Percentiles rank a stretch among this genome's conserved stretches.
phyloP scores from a whole-genome alignment of 306 rosid species.

The Calophaca sinica region DNA sequence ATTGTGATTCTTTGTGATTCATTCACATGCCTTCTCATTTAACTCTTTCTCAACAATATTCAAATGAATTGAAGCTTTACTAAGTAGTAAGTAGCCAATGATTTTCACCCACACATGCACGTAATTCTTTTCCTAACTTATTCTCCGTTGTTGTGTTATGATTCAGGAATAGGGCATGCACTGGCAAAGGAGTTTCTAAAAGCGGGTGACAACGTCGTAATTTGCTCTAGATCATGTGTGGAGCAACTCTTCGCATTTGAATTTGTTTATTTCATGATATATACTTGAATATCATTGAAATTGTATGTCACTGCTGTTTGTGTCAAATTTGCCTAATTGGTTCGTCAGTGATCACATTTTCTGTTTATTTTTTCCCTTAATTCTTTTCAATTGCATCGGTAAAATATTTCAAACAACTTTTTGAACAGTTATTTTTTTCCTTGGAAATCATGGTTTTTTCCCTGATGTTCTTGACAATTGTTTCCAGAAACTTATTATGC shows the following conservation, averaged over 20 bases:
- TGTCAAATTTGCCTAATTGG: background rate
- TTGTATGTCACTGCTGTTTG: background rate
- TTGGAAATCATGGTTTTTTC: background rate
- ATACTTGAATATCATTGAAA: slow-evolving; percentile 16
- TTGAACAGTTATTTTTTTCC: background rate
- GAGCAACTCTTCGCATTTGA: slow-evolving; percentile 26
- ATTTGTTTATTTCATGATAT: slow-evolving; percentile 35
- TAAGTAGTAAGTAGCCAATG: background rate
- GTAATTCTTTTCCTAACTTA: background rate
- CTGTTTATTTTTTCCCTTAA: background rate
- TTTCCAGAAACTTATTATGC: slow-evolving; percentile 20
- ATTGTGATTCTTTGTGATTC: background rate
- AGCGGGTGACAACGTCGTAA: slow-evolving; percentile 82
- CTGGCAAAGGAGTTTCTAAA: slow-evolving; percentile 83
- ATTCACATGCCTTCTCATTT: background rate
- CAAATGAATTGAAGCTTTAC: slow-evolving; percentile 2
- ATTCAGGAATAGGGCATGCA: slow-evolving; percentile 87
- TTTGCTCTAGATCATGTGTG: slow-evolving; percentile 84
- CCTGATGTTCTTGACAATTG: background rate
- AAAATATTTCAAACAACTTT: background rate
- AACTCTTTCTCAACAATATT: background rate
- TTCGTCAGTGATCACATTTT: too few species aligned
- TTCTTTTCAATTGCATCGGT: background rate
- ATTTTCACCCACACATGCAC: background rate
- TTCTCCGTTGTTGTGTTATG: background rate